Evolutionary conservation across 2,329 filamentous ascomycete genomes (phyloP).

Genomic region (Ilyonectria destructans): DNA sequence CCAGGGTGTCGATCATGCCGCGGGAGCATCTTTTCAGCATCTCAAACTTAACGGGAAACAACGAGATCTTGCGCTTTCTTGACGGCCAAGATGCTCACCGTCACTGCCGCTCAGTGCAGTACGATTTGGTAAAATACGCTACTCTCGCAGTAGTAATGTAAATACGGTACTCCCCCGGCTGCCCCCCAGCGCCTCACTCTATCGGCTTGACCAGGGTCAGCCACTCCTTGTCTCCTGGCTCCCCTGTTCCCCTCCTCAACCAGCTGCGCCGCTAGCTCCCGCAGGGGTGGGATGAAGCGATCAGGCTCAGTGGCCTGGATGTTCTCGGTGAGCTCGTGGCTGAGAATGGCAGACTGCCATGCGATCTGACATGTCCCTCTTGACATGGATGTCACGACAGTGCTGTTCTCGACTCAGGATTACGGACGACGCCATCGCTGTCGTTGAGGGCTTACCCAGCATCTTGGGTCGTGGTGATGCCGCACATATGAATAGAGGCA

Average conservation of each 20-base stretch:
- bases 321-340: conserved; percentile 17
- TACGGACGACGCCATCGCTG: neutral
- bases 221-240: conserved; percentile 4
- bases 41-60: neutral
- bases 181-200: conserved; percentile 22
- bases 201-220: conserved; percentile 15
- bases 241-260: conserved; percentile 18
- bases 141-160: neutral
- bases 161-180: neutral
- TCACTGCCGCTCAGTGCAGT: neutral
- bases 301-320: conserved; percentile 19
- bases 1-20: conserved; percentile 24
- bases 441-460: neutral
- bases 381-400: conserved; percentile 6
- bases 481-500: conserved; percentile 1
- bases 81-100: neutral
- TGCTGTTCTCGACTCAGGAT: neutral
- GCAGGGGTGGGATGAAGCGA: conserved; percentile 28
- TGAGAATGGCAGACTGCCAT: conserved; percentile 8
- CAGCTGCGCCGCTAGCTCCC: conserved; percentile 30
- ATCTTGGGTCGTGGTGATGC: conserved; percentile 13
- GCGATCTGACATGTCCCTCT: conserved; percentile 21
- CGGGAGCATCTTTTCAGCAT: conserved; percentile 1
- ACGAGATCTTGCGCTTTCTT: neutral
- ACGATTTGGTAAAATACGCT: too few relatives aligned